These are phyloP conservation scores for Colletotrichum ledebouriae DNA, from an alignment of 2,329 filamentous ascomycete genomes.

Conservation along the genomic window DNA sequence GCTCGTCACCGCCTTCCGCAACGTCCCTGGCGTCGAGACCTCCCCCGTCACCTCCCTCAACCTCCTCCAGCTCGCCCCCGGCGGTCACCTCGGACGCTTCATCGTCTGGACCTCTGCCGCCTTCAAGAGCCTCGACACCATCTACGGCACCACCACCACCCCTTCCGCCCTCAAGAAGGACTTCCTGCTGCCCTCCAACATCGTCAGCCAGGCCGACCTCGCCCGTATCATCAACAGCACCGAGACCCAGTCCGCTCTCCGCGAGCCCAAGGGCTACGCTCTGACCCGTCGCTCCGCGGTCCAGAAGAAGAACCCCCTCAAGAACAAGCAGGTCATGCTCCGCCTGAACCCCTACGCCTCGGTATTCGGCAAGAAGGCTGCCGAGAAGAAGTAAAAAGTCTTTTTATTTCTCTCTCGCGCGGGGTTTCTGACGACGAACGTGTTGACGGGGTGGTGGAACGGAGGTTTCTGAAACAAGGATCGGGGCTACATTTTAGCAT, in stretches of 20 bases:
- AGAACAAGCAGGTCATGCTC: slow-evolving; percentile 98
- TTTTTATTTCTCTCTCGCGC: not conserved
- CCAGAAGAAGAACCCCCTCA: slow-evolving; percentile 99
- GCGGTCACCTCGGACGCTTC: slow-evolving; percentile 99
- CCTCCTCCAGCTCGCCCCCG: slow-evolving; percentile 98
- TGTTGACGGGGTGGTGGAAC: slow-evolving; percentile 37
- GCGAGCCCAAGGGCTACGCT: slow-evolving; percentile 89
- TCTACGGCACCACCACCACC: slow-evolving; percentile 94
- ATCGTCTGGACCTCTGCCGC: slow-evolving; percentile 98
- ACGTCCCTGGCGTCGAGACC: slow-evolving; percentile 98
- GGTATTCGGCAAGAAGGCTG: slow-evolving; percentile 83
- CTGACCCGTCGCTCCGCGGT: slow-evolving; percentile 90
- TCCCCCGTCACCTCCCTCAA: slow-evolving; percentile 93
- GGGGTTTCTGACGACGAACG: slow-evolving; percentile 29
- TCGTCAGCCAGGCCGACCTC: slow-evolving; percentile 95
- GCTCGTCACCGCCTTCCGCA: slow-evolving; percentile 95
- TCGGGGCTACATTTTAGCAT: slow-evolving; percentile 44
- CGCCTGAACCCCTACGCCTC: slow-evolving; percentile 98
- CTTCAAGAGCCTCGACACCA: slow-evolving; percentile 94
- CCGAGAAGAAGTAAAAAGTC: slow-evolving; percentile 59
- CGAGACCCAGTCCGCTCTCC: slow-evolving; percentile 96
- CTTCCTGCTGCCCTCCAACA: slow-evolving; percentile 94
- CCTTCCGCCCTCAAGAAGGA: slow-evolving; percentile 97
- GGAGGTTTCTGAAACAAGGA: slow-evolving; percentile 38
- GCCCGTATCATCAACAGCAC: slow-evolving; percentile 99